Evolutionary conservation across 2,329 filamentous ascomycete species (phyloP).

Genomic region (Hymenoscyphus fructigenus): DNA sequence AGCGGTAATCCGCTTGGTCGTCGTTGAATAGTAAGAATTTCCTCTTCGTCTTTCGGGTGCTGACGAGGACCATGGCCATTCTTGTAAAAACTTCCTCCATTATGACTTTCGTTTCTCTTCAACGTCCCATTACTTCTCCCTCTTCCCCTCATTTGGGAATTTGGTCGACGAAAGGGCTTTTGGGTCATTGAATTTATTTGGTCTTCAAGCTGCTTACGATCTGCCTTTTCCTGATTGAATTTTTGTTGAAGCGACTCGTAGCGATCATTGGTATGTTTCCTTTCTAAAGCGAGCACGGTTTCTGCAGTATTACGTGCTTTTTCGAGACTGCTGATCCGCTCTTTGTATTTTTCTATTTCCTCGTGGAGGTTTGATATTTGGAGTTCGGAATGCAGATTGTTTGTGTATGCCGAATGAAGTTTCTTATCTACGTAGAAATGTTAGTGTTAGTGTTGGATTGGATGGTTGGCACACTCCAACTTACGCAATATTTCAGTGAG

Average conservation of each 20-base stretch:
- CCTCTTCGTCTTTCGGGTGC: not conserved
- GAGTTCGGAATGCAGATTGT: not conserved
- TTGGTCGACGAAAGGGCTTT: constrained; percentile 9
- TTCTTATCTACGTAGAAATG: not conserved
- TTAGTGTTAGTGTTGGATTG: not conserved
- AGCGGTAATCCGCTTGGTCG: constrained; percentile 15
- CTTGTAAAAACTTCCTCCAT: not conserved
- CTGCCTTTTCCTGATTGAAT: constrained; percentile 22
- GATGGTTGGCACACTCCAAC: not conserved
- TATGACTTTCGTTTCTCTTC: not conserved
- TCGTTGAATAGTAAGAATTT: constrained; percentile 2
- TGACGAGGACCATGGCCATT: not conserved
- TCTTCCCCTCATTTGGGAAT: not conserved
- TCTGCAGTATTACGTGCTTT: constrained; percentile 22
- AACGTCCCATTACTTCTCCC: not conserved
- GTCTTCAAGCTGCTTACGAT: constrained; percentile 21
- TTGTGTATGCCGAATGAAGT: not conserved
- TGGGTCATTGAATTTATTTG: constrained; percentile 17
- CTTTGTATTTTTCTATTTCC: constrained; percentile 19
- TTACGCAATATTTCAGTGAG: constrained; percentile 40
- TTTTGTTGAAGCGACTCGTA: constrained; percentile 26
- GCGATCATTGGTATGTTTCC: constrained; percentile 25
- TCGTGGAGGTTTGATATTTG: constrained; percentile 16
- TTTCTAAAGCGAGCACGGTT: constrained; percentile 24
- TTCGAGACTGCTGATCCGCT: constrained; percentile 24